Base-by-base conservation (phyloP, 306 rosid genomes). In the Castanea mollissima region DNA sequence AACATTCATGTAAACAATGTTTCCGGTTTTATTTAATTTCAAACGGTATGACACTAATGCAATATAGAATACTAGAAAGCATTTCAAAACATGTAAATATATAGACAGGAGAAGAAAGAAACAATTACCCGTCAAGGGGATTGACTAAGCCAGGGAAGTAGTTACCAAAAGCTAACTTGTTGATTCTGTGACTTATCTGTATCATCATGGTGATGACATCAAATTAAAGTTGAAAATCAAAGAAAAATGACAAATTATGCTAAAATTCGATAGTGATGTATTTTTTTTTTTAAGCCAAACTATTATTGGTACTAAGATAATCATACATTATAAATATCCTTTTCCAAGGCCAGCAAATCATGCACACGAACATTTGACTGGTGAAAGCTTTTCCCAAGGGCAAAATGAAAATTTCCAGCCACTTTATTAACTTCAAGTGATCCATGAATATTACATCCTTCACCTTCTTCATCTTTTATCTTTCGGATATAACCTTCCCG, bases 381-480 rank as follows among this genome's bases (percentile, higher is more conserved):
- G 72, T 88, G 96, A 86, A 94, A 89, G 90, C 96, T 87, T 90
- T 92, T 91, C 77, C 97, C 98, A 21, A 90, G 84, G 2, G 89
- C 85, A 73, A 94, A 89, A 86, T 92, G 92, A 82, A 94, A 86
- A 83, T 74, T 92, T 80, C 98, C 98, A 14, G 98, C 98, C 79
- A 94, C 97, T 91, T 89, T 94, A 76, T 89, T 94, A 52, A 94
- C 92, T 89, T 90, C 97, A 83, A 94, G 90, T 71, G 92, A 80
- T 75, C 98, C 98, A 85, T 89, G 90, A 71, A 94, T 84, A 75
- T 90, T 92, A 83, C 98, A 94, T 74, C 98, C 98, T 83, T 94
- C 98, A 74, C 98, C 98, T 64, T 90, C 98, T 86, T 94, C 94
- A 85, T 90, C 93, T 79, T 89, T 94, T 44, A 94, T 87, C 79